Evolutionary conservation across 257 asterid genomes (phyloP).

Genomic region (Striga asiatica): DNA sequence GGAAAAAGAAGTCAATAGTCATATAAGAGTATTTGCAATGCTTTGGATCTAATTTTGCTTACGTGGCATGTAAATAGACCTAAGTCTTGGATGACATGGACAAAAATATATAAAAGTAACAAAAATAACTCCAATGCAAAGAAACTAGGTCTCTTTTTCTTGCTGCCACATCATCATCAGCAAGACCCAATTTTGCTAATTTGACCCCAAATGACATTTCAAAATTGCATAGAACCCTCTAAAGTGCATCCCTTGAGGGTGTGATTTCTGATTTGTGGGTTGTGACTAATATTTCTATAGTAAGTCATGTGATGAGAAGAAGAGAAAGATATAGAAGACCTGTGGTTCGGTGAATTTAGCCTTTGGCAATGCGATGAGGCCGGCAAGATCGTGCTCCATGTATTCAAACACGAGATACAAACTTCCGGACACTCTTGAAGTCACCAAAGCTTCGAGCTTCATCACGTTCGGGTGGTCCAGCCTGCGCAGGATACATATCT

Average conservation of each 20-base stretch:
- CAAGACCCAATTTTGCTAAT: too few relatives aligned
- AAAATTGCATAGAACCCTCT: neutral
- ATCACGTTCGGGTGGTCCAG: conserved; percentile 88
- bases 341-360: conserved; percentile 79
- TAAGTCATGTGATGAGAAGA: neutral
- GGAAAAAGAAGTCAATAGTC: neutral
- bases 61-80: too few relatives aligned
- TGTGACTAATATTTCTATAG: neutral
- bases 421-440: conserved; percentile 65
- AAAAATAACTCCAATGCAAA: too few relatives aligned
- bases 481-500: conserved; percentile 58
- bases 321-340: conserved; percentile 28
- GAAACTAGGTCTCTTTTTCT: too few relatives aligned
- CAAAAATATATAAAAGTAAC: too few relatives aligned
- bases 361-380: conserved; percentile 52
- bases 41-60: too few relatives aligned
- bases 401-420: conserved; percentile 86
- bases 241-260: too few relatives aligned
- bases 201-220: too few relatives aligned
- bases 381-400: conserved; percentile 99
- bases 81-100: too few relatives aligned
- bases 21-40: too few relatives aligned
- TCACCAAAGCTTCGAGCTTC: conserved; percentile 79
- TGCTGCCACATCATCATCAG: too few relatives aligned
- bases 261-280: too few relatives aligned